Evolutionary conservation across 768 basidiomycete genomes (phyloP).

Genomic region (Psilocybe cyanescens): DNA sequence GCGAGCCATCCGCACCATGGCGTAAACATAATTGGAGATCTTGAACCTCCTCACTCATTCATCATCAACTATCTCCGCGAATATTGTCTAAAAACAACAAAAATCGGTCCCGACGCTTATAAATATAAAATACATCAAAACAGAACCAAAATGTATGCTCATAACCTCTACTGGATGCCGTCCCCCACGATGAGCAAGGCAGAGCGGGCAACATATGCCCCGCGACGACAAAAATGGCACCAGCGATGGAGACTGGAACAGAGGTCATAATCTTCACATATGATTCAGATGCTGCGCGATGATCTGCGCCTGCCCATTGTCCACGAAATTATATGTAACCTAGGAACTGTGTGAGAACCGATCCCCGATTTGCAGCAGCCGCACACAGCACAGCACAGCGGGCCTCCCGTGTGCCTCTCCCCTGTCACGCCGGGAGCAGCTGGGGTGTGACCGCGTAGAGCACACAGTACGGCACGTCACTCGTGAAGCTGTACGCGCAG

Average conservation of each 20-base stretch:
- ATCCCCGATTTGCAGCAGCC: neutral
- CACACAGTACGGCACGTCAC: slow-evolving; percentile 77
- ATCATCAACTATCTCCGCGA: too few relatives aligned
- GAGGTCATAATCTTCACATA: slow-evolving; percentile 65
- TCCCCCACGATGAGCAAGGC: slow-evolving; percentile 73
- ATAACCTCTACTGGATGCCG: slow-evolving; percentile 41
- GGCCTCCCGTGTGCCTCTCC: slow-evolving; percentile 74
- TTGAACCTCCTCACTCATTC: too few relatives aligned
- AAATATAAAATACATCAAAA: too few relatives aligned
- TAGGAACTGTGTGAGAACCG: neutral
- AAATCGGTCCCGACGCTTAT: too few relatives aligned
- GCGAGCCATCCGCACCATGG: too few relatives aligned
- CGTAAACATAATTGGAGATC: too few relatives aligned
- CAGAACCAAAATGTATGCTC: too few relatives aligned
- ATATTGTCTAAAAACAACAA: too few relatives aligned
- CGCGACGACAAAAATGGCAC: slow-evolving; percentile 63
- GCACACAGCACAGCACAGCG: too few relatives aligned
- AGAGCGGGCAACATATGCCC: slow-evolving; percentile 61
- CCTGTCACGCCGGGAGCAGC: slow-evolving; percentile 48
- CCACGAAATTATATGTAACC: too few relatives aligned
- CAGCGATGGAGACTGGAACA: slow-evolving; percentile 74
- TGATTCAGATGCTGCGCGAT: slow-evolving; percentile 31
- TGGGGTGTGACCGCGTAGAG: slow-evolving; percentile 74
- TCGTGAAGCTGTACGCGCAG: slow-evolving; percentile 67
- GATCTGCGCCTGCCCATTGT: neutral